Evolutionary conservation across 208 protist species (phyloP).

Genomic region (Crithidia bombi): DNA sequence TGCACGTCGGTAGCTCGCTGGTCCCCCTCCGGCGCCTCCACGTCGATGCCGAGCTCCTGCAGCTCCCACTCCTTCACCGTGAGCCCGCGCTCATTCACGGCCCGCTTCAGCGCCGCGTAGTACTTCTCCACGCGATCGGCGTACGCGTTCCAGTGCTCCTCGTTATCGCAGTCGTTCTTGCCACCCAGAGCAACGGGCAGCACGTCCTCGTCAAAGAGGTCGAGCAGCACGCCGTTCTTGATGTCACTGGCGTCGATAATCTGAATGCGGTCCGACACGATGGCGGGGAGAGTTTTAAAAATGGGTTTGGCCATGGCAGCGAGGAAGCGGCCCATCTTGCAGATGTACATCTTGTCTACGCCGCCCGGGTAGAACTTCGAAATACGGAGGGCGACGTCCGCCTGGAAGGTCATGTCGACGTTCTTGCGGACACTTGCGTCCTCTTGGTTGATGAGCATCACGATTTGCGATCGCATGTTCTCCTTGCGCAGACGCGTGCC

Average conservation of each 20-base stretch:
- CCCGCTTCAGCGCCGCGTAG: conserved; percentile 49
- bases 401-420: conserved; percentile 70
- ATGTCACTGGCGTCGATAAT: conserved; percentile 53
- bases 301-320: conserved; percentile 61
- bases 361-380: conserved; percentile 69
- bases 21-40: background rate
- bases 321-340: conserved; percentile 65
- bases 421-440: conserved; percentile 62
- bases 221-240: conserved; percentile 47
- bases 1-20: background rate
- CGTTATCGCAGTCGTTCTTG: conserved; percentile 56
- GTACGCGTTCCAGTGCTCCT: conserved; percentile 42
- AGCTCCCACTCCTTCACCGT: conserved; percentile 82
- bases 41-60: conserved; percentile 34
- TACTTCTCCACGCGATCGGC: conserved; percentile 54
- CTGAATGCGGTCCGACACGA: conserved; percentile 67
- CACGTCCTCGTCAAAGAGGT: conserved; percentile 57
- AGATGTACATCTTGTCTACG: conserved; percentile 76
- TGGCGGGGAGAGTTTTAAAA: conserved; percentile 55
- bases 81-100: conserved; percentile 48
- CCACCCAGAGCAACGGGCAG: conserved; percentile 64
- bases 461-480: conserved; percentile 54
- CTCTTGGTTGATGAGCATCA: conserved; percentile 74
- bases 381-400: conserved; percentile 66
- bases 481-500: conserved; percentile 56